Evolutionary conservation across 495 filamentous ascomycete species (phyloP), one percentile per base, ranked within the genome.

Genomic region (Penicillium coprophilum): DNA sequence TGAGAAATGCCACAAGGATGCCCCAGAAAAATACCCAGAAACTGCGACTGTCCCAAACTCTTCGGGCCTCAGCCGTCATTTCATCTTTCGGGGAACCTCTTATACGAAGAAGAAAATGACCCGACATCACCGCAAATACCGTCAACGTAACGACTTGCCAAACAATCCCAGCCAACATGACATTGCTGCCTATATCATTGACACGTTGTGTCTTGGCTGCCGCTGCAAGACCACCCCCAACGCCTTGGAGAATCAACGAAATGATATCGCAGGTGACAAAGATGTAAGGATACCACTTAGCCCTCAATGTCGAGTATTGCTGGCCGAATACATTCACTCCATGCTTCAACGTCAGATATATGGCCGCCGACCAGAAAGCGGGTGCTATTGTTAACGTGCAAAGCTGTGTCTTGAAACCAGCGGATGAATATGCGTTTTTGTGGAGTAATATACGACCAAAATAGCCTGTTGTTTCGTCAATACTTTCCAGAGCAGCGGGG

Each of bases 211-310:
- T 38, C 6, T 38, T 17, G n/a, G 15, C 34, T 38, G 34, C 34
- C 4, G 34, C 34, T 1, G 34, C 34, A 38, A 38, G 34, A 1
- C 24, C 44, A 17, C 44, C 44, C 15, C 44, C 44, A 17, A 23
- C 44, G n/a, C 24, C 44, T 27, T 46, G 44, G 10, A 46, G 23
- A 28, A 28, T 17, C 44, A 46, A 28, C 15, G 44, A 46, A 17
- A 46, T 17, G 23, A 28, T 17, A 46, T 46, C 44, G 12, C 44
- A 46, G 20, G 24, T 46, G 44, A 28, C 44, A 23, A 46, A 46
- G 21, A 46, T 28, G n/a, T 46, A 46, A 10, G 44, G 44, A 46
- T 46, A 46, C 44, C 23, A 28, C 27, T 46, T 46, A 13, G 23
- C 23, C 20, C 23, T 24, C n/a, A 28, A 19, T 11, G 17, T 13